Conservation (phyloP, 208 protist species). For the Trypanosoma platydactyli region DNA sequence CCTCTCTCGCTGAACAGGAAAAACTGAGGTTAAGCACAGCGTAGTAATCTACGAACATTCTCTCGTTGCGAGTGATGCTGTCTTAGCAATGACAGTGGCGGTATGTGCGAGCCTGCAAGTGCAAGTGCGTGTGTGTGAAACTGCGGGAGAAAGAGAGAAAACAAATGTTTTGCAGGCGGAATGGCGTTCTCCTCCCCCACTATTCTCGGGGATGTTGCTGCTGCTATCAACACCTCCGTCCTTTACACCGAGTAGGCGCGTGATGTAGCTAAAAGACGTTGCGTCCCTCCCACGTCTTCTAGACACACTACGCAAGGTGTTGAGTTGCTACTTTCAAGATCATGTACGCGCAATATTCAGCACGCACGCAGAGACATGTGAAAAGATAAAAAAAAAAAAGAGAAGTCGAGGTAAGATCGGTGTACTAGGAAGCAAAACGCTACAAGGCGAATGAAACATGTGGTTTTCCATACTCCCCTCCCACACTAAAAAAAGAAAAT, state of each 20-base stretch:
- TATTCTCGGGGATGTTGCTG: too few species aligned
- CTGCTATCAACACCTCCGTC: too few species aligned
- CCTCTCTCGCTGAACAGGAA: conserved; percentile 57
- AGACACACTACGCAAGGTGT: background rate
- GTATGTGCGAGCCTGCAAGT: background rate
- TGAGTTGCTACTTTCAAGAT: background rate
- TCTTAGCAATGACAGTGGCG: background rate
- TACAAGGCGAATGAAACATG: background rate
- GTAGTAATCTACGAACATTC: conserved; percentile 91
- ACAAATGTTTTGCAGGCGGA: too few species aligned
- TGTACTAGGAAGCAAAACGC: background rate
- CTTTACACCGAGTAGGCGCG: too few species aligned
- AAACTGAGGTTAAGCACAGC: conserved; percentile 53
- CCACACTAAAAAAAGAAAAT: too few species aligned
- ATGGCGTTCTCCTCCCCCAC: too few species aligned
- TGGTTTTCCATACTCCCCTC: background rate
- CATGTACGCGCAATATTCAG: too few species aligned
- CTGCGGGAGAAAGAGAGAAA: background rate
- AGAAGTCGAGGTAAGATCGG: background rate
- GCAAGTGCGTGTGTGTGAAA: background rate
- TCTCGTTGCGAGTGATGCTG: background rate
- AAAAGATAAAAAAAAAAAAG: conserved; percentile 3
- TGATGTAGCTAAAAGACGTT: too few species aligned
- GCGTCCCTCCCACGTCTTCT: too few species aligned
- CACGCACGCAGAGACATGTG: background rate